Evolutionary conservation across 139 green algal genomes (phyloP).

Genomic region (Zygnema circumcarinatum): DNA sequence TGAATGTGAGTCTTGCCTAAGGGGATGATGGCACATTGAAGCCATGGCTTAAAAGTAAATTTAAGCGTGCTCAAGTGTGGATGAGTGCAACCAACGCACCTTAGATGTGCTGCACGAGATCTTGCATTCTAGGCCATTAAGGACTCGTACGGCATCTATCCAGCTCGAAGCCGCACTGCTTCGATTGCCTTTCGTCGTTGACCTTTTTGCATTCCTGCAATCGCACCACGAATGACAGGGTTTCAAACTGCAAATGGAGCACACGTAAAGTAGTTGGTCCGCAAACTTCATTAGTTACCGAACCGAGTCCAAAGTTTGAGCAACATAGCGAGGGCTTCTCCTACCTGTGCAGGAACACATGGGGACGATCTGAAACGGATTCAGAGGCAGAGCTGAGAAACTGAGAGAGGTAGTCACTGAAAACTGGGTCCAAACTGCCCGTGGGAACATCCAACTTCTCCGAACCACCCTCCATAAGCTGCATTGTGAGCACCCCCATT

Average conservation of each 20-base stretch:
- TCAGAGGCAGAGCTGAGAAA: constrained; percentile 63
- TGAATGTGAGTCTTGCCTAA: no score
- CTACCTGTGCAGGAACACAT: constrained; percentile 17
- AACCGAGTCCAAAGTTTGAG: no score
- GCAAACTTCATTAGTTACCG: no score
- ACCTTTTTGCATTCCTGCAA: constrained; percentile 2
- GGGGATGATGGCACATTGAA: not conserved
- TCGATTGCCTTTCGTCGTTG: not conserved
- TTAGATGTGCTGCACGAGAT: constrained; percentile 73
- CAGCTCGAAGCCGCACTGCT: not conserved
- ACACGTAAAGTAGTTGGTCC: not conserved
- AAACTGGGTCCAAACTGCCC: constrained; percentile 61
- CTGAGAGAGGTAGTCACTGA: constrained; percentile 79
- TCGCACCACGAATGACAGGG: not conserved
- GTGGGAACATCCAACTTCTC: constrained; percentile 72
- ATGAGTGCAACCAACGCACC: no score
- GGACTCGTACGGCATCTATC: constrained; percentile 29
- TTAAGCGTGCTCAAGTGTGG: no score
- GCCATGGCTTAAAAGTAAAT: not conserved
- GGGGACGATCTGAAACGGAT: not conserved
- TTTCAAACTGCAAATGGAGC: no score
- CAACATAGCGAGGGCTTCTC: no score
- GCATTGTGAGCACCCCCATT: constrained; percentile 28
- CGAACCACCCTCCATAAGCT: constrained; percentile 65
- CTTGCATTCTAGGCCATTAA: constrained; percentile 97